phyloP scores from a whole-genome alignment of 306 rosid species.

The Neltuma alba region DNA sequence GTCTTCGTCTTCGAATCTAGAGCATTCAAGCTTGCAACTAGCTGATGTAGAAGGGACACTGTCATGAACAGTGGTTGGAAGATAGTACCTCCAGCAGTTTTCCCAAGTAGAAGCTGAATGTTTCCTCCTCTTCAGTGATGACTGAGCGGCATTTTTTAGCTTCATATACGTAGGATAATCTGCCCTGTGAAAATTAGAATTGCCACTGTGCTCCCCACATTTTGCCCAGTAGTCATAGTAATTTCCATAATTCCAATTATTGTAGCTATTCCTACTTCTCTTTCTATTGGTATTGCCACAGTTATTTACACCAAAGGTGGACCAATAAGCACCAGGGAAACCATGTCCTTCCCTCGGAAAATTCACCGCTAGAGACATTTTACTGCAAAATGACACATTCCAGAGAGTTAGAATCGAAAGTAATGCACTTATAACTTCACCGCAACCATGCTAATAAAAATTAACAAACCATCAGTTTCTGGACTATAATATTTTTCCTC shows the following conservation, averaged over 20 bases:
- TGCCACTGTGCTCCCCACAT: slow-evolving; percentile 38
- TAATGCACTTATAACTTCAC: not conserved
- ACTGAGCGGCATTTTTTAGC: slow-evolving; percentile 30
- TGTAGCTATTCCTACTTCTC: slow-evolving; percentile 45
- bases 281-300: slow-evolving; percentile 36
- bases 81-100: slow-evolving; percentile 50
- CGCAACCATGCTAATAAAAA: not conserved
- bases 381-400: slow-evolving; percentile 43
- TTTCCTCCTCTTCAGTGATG: slow-evolving; percentile 68
- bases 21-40: slow-evolving; percentile 56
- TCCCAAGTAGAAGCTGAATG: slow-evolving; percentile 60
- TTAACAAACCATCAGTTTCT: not conserved
- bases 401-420: not conserved
- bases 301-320: slow-evolving; percentile 43
- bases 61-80: slow-evolving; percentile 42
- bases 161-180: slow-evolving; percentile 28
- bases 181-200: slow-evolving; percentile 28
- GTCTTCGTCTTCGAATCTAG: slow-evolving; percentile 63
- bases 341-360: slow-evolving; percentile 46
- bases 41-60: slow-evolving; percentile 45
- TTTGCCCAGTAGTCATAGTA: slow-evolving; percentile 35
- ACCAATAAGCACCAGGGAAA: slow-evolving; percentile 44
- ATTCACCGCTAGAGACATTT: slow-evolving; percentile 58
- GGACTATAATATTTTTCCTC: not conserved
- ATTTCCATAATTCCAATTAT: slow-evolving; percentile 38